phyloP scores from a whole-genome alignment of 2,329 filamentous ascomycete genomes.

The Ilyonectria mors-panacis region DNA sequence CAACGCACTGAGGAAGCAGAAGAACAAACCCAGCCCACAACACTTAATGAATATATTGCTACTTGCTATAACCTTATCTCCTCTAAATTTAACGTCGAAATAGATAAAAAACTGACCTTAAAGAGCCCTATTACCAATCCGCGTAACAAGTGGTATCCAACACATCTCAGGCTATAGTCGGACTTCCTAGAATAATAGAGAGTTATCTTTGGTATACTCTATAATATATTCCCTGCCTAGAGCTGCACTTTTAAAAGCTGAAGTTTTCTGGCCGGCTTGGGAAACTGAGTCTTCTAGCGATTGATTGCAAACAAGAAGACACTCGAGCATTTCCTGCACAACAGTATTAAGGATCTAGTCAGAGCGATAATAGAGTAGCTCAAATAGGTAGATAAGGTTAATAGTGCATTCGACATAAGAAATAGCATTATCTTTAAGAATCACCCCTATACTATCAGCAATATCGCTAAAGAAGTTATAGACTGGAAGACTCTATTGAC shows the following conservation, averaged over 20 bases:
- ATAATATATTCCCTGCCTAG: conserved; percentile 37
- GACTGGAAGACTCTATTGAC: conserved; percentile 33
- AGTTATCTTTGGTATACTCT: conserved; percentile 41
- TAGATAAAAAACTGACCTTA: conserved; percentile 41
- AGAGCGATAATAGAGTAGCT: conserved; percentile 50
- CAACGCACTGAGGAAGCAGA: conserved; percentile 33
- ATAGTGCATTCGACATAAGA: conserved; percentile 43
- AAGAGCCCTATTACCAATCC: conserved; percentile 51
- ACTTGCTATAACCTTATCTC: conserved; percentile 49
- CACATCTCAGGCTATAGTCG: conserved; percentile 46
- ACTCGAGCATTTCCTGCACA: conserved; percentile 50
- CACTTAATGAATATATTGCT: conserved; percentile 51
- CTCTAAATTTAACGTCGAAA: conserved; percentile 45
- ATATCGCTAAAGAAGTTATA: conserved; percentile 48
- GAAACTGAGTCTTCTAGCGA: conserved; percentile 25
- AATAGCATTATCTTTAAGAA: conserved; percentile 53
- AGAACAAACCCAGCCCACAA: conserved; percentile 44
- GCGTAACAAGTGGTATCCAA: conserved; percentile 6
- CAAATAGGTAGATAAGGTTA: conserved; percentile 36
- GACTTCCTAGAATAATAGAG: conserved; percentile 49
- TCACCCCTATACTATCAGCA: conserved; percentile 46
- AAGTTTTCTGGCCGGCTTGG: conserved; percentile 41
- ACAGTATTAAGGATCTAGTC: conserved; percentile 51
- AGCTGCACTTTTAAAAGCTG: conserved; percentile 45
- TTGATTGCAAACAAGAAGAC: conserved; percentile 44